Conservation (phyloP, 2,329 filamentous ascomycete species). For the Paracoccidioides brasiliensis region DNA sequence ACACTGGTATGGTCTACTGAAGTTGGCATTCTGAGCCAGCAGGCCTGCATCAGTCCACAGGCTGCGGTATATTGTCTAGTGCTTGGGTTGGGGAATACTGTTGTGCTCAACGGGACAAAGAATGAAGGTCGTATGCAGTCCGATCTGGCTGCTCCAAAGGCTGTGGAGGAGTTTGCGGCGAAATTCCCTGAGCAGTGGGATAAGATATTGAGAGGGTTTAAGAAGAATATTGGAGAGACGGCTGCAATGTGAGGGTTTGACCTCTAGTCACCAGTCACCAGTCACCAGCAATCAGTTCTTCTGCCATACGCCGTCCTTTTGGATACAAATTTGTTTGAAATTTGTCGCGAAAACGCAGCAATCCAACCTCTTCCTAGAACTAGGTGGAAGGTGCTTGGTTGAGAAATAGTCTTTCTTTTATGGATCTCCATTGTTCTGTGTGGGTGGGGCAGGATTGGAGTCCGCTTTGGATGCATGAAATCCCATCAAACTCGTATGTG, state of each 20-base stretch:
- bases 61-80: conserved; percentile 46
- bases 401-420: background rate
- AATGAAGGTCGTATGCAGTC: conserved; percentile 38
- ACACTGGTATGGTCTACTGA: conserved; percentile 34
- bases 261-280: too few species aligned
- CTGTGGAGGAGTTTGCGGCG: conserved; percentile 32
- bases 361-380: background rate
- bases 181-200: conserved; percentile 39
- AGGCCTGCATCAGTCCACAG: conserved; percentile 29
- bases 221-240: conserved; percentile 24
- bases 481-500: background rate
- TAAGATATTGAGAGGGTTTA: conserved; percentile 37
- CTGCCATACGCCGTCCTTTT: too few species aligned
- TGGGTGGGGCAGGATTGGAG: background rate
- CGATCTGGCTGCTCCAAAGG: conserved; percentile 37
- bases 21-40: conserved; percentile 39
- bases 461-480: background rate
- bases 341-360: too few species aligned
- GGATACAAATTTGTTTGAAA: too few species aligned
- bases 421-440: background rate
- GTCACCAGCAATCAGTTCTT: too few species aligned
- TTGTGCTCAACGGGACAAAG: conserved; percentile 45
- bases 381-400: background rate
- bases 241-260: background rate
- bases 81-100: conserved; percentile 37